phyloP scores from a whole-genome alignment of 164 flowering plant genomes.

The Nelumbo lutea region DNA sequence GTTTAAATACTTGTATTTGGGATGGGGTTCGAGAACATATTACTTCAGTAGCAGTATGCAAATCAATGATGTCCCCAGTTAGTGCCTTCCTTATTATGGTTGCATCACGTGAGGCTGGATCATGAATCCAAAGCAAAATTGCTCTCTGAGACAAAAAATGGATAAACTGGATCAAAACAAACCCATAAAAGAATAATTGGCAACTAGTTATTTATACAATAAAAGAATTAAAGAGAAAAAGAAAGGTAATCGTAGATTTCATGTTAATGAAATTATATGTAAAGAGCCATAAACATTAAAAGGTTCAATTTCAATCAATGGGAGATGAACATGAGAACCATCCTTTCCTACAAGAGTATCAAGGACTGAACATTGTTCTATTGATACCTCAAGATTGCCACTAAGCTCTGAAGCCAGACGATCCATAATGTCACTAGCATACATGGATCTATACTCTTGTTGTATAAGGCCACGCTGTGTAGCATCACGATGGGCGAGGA shows the following conservation, averaged over 20 bases:
- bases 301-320: not conserved
- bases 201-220: not conserved
- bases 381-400: constrained; percentile 55
- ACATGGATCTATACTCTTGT: constrained; percentile 32
- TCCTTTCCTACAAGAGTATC: not conserved
- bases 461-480: constrained; percentile 31
- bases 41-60: constrained; percentile 60
- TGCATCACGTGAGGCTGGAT: constrained; percentile 69
- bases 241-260: no score
- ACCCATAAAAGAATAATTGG: not conserved
- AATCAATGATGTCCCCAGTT: constrained; percentile 27
- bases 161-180: not conserved
- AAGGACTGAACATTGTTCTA: constrained; percentile 1
- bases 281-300: no score
- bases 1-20: constrained; percentile 57
- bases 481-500: constrained; percentile 35
- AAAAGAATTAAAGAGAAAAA: not conserved
- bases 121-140: constrained; percentile 64
- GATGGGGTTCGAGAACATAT: constrained; percentile 78
- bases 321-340: not conserved
- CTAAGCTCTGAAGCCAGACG: constrained; percentile 31
- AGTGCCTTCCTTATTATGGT: constrained; percentile 42
- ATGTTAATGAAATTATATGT: no score
- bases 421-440: constrained; percentile 24
- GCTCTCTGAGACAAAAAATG: constrained; percentile 45